Base-by-base conservation (phyloP, 2,329 filamentous ascomycete species). In the Epichloe typhina region DNA sequence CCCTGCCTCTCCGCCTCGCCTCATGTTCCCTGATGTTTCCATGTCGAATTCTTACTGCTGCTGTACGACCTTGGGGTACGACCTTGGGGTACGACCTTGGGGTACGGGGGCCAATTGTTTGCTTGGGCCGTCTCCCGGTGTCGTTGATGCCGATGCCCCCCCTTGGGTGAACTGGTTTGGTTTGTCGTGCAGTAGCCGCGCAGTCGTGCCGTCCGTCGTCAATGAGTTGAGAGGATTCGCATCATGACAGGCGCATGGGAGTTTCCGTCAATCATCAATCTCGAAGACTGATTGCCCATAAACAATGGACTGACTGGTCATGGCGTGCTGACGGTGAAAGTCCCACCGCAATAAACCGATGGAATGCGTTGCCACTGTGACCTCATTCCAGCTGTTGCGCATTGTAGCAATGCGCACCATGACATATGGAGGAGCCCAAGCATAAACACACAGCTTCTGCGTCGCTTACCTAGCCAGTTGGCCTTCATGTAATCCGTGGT, bases 291-390 rank as follows among this genome's bases (percentile, higher is more conserved):
- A 12, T 5, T 19, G 2, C 40, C 41, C 47, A 12, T 48, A 53
- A 50, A 53, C 50, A 52, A 19, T 45, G 23, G 35, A 15, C 15
- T 19, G 19, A 3, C 17, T 17, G 15, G n/a, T 37, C 42, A 26
- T 38, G 23, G 9, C 9, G 8, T 36, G 23, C 37, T 43, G 38
- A 15, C 36, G 21, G 42, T 21, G 3, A n/a, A 38, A 33, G 48
- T 53, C 49, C 36, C 51, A 50, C 49, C n/a, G 60, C 46, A 57
- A 60, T 61, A 56, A 61, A 56, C 38, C 35, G 50, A 49, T 63
- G 67, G 67, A 69, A 69, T 69, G 67, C 61, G 67, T 69, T 67
- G 66, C 62, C 54, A 56, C 50, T 59, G 54, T 60, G 61, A 53
- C 62, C 55, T 54, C 66, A 69, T 69, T 69, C 66, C 66, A 65